These are phyloP conservation scores for Dittrichia graveolens DNA, from an alignment of 129 eudicot species.

Conservation along the genomic window DNA sequence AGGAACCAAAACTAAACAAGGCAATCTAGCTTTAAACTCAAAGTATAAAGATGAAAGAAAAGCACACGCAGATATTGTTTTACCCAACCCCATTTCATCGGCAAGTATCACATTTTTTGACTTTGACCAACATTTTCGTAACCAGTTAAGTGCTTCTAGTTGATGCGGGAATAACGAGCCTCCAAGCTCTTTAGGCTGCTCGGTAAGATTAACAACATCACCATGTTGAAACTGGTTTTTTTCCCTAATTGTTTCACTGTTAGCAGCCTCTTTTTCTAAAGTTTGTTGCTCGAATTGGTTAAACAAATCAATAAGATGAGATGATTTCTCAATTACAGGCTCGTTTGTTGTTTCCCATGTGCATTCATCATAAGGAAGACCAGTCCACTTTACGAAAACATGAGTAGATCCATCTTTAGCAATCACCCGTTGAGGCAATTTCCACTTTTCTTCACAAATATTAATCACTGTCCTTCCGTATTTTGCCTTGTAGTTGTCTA, in stretches of 20 bases:
- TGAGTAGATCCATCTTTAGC: constrained; percentile 58
- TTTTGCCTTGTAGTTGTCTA: constrained; percentile 75
- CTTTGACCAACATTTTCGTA: constrained; percentile 86
- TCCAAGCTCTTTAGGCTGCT: constrained; percentile 92
- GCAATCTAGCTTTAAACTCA: constrained; percentile 76
- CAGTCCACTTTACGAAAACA: constrained; percentile 83
- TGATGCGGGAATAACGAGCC: constrained; percentile 93
- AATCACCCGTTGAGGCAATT: constrained; percentile 78
- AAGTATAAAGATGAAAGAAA: constrained; percentile 74
- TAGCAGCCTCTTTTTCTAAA: constrained; percentile 52
- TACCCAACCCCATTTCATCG: constrained; percentile 98
- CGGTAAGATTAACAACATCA: constrained; percentile 61
- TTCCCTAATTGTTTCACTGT: constrained; percentile 30
- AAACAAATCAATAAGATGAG: constrained; percentile 58
- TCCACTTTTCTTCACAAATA: constrained; percentile 80
- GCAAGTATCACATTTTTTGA: constrained; percentile 91
- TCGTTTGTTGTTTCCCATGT: constrained; percentile 86
- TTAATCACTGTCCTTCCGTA: constrained; percentile 69
- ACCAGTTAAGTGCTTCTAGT: constrained; percentile 93
- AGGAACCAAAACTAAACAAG: constrained; percentile 94
- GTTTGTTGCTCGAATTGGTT: constrained; percentile 60
- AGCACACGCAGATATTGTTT: constrained; percentile 90
- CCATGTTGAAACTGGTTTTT: constrained; percentile 31
- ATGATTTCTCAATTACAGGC: constrained; percentile 47
- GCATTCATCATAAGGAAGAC: constrained; percentile 94